phyloP scores from a whole-genome alignment of 2,329 filamentous ascomycete species.

The Fusarium haematococcum region DNA sequence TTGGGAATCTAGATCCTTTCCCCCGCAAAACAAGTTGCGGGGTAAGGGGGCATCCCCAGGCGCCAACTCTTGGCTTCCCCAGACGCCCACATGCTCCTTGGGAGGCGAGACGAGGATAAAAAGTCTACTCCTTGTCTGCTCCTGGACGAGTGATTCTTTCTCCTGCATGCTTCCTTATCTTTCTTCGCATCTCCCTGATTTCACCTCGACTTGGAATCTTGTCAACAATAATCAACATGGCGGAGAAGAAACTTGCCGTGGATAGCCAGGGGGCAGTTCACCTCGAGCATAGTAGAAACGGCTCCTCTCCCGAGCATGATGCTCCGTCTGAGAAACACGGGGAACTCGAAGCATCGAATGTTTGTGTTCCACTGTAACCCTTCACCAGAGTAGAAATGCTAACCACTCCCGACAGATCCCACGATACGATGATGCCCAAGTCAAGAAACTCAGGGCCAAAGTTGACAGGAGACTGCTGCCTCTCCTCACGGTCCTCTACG shows the following conservation, averaged over 20 bases:
- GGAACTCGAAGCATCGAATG: not conserved
- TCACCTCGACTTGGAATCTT: not conserved
- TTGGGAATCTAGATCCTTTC: not conserved
- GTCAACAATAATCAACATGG: not conserved
- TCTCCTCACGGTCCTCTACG: constrained; percentile 33
- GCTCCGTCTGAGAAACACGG: not conserved
- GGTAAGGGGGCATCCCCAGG: not conserved
- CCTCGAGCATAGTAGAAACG: not conserved
- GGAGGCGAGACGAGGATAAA: not conserved
- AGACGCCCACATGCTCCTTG: not conserved
- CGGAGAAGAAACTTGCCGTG: not conserved
- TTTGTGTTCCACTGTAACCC: not conserved
- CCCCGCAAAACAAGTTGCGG: not conserved
- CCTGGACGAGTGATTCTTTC: not conserved
- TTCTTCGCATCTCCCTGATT: not conserved
- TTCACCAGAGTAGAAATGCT: not conserved
- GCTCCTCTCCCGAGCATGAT: not conserved
- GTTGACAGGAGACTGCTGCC: not conserved
- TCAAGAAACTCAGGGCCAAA: not conserved
- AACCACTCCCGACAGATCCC: not conserved
- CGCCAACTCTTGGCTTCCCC: not conserved
- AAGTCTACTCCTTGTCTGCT: not conserved
- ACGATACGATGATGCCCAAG: not conserved
- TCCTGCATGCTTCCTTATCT: not conserved
- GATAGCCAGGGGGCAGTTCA: not conserved